Conservation (phyloP, 2,329 filamentous ascomycete species). For the Chrysoporthe austroafricana region DNA sequence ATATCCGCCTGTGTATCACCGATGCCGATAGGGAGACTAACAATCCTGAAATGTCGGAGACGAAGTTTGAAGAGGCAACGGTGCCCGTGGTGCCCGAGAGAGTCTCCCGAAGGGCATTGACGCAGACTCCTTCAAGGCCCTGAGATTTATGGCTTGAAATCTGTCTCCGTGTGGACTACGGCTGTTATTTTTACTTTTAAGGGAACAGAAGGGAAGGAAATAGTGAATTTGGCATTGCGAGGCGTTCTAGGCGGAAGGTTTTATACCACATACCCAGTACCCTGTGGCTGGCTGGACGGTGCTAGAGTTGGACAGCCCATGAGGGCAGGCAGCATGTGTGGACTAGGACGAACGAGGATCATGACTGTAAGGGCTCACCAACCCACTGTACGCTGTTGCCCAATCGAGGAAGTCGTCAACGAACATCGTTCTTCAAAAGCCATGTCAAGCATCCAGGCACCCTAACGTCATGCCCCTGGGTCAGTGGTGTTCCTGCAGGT, state of each 20-base stretch:
- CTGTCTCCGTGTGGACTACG: conserved; percentile 12
- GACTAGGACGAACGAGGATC: conserved; percentile 14
- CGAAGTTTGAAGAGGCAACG: not conserved
- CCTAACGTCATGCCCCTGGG: conserved; percentile 5
- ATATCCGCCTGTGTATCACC: not conserved
- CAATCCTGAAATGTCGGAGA: not conserved
- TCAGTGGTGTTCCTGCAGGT: not conserved
- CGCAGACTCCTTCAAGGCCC: not conserved
- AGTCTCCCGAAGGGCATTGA: not conserved
- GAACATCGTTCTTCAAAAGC: not conserved
- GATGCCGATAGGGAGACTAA: not conserved
- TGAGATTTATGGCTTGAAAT: not conserved
- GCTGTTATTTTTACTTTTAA: conserved; percentile 6
- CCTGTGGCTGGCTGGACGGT: conserved; percentile 18
- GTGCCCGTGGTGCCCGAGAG: not conserved
- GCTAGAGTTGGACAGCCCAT: conserved; percentile 21
- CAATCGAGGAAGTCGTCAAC: not conserved
- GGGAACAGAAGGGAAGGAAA: conserved; percentile 5
- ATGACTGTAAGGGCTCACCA: conserved; percentile 4
- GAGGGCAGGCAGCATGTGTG: conserved; percentile 8
- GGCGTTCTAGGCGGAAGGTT: conserved; percentile 24
- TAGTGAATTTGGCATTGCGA: conserved; percentile 25
- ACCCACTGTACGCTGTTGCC: not conserved
- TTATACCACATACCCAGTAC: conserved; percentile 28
- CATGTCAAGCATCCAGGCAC: not conserved